Base-by-base conservation (phyloP, 75 land plant genomes). In the Larix kaempferi region DNA sequence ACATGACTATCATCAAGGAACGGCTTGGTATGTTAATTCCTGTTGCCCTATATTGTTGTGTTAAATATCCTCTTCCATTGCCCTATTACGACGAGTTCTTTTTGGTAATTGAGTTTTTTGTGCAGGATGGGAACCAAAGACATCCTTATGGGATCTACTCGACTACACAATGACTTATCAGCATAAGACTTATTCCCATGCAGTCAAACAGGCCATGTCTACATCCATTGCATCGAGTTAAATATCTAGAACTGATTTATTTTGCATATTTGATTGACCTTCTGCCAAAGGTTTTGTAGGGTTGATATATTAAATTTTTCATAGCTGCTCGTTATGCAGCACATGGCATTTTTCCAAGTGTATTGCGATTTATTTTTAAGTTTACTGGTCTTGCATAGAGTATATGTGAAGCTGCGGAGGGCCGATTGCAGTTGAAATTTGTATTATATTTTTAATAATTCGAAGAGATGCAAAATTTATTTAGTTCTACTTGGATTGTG, bases 81-180 rank as follows among this genome's bases (percentile, higher is more conserved):
- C 33, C 25, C 35, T 3, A 73, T 3, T 49, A 10, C 54, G 0
- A 49, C 10, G 10, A 49, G 54, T 1, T 49, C 54, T 49, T 10
- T 11, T 12, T 49, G 54, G 10, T 49, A 49, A 10, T n/a, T 60
- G 23, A 21, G 10, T 21, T 60, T 59, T 59, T 22, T 41, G 15
- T 86, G 56, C 83, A 96, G 99, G 88, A 21, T 96, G 99, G 98
- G 94, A 92, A 61, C 99, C 99, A 5, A 88, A 89, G 85, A 96
- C 98, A 39, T 92, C 98, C 1, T 83, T 94, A 21, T 89, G 90
- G 82, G 99, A 96, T 73, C 80, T 96, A 78, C 84, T 96, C 75
- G 91, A 96, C 69, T 92, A 90, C 11, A 96, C 99, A 8, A 82
- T 96, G 54, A 90, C 99, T 0, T 96, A 96, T 67, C 99, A 96